Base-by-base conservation (phyloP, 2,329 filamentous ascomycete genomes). In the Bipolaris sorokiniana region DNA sequence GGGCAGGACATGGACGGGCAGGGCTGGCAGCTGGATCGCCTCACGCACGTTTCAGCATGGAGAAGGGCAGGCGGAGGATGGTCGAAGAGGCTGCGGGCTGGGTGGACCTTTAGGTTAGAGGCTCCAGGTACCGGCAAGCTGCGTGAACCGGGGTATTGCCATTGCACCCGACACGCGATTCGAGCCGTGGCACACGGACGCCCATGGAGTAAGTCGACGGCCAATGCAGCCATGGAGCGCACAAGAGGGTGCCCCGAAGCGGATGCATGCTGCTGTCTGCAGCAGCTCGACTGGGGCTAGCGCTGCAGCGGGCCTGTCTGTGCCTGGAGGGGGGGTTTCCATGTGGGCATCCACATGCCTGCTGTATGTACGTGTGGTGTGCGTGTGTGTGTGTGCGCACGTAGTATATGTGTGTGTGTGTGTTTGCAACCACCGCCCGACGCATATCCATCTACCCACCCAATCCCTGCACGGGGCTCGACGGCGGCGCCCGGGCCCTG, bases 31-130 rank as follows among this genome's bases (percentile, higher is more conserved):
- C 72, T 71, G 55, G 70, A 67, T 73, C 69, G 73, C 73, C 67
- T 76, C 74, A 76, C 67, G 64, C 66, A 69, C 68, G 74, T 76
- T 76, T 76, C 74, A 76, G 71, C 69, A 75, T 73, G 57, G 57
- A 74, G 66, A 70, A 64, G 66, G 42, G 64, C 61, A 61, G 55
- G 58, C 64, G 63, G 59, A 66, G 60, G 61, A 68, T 67, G 59
- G 61, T 62, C 63, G 59, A 54, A 59, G 57, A 65, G 59, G 54
- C 57, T 62, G 58, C 62, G 65, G 65, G 59, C 61, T 64, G 63
- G 61, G 61, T 65, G 66, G 59, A 63, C 62, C 61, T 63, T 68
- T 68, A 62, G 64, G 64, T 67, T 64, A 58, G 58, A 65, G 56
- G 54, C 61, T 51, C 56, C 59, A 67, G 64, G 64, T 67, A 69